phyloP scores from a whole-genome alignment of 1,284 basidiomycete species.

The Ustanciosporium gigantosporum region DNA sequence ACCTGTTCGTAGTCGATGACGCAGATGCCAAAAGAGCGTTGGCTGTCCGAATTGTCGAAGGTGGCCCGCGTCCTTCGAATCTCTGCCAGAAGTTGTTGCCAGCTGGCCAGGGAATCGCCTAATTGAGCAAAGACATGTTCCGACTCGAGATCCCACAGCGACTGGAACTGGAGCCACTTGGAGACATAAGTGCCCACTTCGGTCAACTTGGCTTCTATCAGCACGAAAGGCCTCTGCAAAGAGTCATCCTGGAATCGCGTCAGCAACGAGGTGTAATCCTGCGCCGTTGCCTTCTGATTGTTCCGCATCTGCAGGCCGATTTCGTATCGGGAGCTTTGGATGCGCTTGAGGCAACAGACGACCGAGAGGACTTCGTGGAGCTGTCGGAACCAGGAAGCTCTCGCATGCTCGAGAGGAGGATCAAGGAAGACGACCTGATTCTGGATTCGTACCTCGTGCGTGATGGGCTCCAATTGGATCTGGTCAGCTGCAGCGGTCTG shows the following conservation, averaged over 20 bases:
- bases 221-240: constrained; percentile 78
- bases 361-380: constrained; percentile 78
- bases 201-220: constrained; percentile 86
- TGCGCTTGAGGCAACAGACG: constrained; percentile 82
- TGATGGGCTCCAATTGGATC: constrained; percentile 56
- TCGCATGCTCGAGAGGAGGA: constrained; percentile 91
- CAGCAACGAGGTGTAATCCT: constrained; percentile 75
- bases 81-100: constrained; percentile 90
- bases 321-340: constrained; percentile 93
- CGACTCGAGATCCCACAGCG: constrained; percentile 94
- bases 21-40: constrained; percentile 84
- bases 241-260: constrained; percentile 73
- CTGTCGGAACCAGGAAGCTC: constrained; percentile 86
- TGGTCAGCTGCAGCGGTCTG: constrained; percentile 9
- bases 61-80: constrained; percentile 95
- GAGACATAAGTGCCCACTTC: constrained; percentile 86
- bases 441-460: constrained; percentile 93
- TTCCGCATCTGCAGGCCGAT: constrained; percentile 64
- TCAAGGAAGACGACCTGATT: constrained; percentile 98
- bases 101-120: constrained; percentile 86
- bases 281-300: constrained; percentile 25
- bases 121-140: constrained; percentile 93
- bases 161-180: constrained; percentile 99
- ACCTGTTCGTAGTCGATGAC: constrained; percentile 97
- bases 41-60: constrained; percentile 93